A percentile compares a stretch with the other conserved stretches of the same genome.
Conservation (phyloP, 306 rosid species). For the Dryas octopetala region DNA sequence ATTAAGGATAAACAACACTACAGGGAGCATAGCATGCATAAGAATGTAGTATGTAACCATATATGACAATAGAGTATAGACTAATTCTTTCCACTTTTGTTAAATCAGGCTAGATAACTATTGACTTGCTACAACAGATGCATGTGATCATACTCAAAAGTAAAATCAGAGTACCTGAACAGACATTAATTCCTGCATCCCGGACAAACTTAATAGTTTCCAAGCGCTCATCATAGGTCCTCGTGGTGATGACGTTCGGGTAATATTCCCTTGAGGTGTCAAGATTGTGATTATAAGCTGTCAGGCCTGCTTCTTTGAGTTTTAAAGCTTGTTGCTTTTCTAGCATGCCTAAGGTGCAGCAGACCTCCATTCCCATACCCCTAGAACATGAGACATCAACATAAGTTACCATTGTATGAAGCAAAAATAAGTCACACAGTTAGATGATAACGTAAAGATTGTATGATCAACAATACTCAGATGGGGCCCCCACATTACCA, state of each 20-base stretch:
- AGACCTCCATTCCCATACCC: slow-evolving; percentile 96
- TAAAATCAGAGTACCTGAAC: slow-evolving; percentile 63
- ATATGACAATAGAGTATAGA: not conserved
- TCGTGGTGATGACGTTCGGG: slow-evolving; percentile 89
- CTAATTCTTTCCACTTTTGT: not conserved
- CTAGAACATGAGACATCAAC: slow-evolving; percentile 39
- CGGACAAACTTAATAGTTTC: slow-evolving; percentile 86
- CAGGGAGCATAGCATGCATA: not conserved
- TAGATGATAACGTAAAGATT: not conserved
- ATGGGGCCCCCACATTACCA: not conserved
- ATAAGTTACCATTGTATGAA: not conserved
- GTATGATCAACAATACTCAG: not conserved
- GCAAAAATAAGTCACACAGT: not conserved
- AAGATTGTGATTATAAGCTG: slow-evolving; percentile 96
- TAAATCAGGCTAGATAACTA: not conserved
- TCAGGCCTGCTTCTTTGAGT: slow-evolving; percentile 93
- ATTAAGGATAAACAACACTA: not conserved
- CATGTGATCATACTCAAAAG: not conserved
- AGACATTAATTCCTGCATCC: slow-evolving; percentile 95
- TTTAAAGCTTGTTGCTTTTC: slow-evolving; percentile 89
- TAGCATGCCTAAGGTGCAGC: slow-evolving; percentile 98
- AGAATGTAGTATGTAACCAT: not conserved
- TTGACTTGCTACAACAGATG: not conserved
- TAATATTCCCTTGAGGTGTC: slow-evolving; percentile 97
- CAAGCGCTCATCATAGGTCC: slow-evolving; percentile 89